Evolutionary conservation across 2,329 filamentous ascomycete genomes (phyloP), one percentile per base, ranked within the genome.

Genomic region (Hymenoscyphus infarciens): DNA sequence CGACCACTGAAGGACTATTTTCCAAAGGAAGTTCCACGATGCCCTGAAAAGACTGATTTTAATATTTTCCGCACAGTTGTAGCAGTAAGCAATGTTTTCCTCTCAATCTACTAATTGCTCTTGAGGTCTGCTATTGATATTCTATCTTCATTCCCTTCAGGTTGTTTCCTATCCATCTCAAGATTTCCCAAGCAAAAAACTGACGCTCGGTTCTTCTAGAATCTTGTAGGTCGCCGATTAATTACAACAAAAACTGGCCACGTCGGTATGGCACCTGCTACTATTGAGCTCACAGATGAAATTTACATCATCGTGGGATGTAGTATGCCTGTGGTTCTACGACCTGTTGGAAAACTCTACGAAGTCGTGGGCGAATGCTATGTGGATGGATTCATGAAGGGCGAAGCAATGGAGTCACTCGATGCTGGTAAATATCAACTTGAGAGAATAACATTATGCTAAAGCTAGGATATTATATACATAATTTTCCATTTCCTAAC

Each of bases 361-460:
- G 22, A 56, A 29, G 53, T 68, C 5, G 33, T 68, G 3, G 65
- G 67, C n/a, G 61, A 63, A 57, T 56, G 62, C 10, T 64, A 60
- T n/a, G 56, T 57, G 22, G 45, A 64, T 45, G 64, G 64, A 2
- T 35, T 60, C 25, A 64, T 65, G 62, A 39, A 64, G n/a, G 61
- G 61, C 4, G 63, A 67, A 52, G 66, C 60, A 3, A 75, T 61
- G 25, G 27, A 22, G 16, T 27, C 13, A 19, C 22, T 58, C 5
- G 38, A 58, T 31, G 25, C 1, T 13, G 56, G 56, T 35, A 31
- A 58, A 45, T 42, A 27, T 42, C 16, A 49, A 29, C n/a, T 42
- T 19, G 35, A 58, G 38, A 45, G 22, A 3, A 58, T 55, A 15
- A 29, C 25, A 29, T 8, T 55, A 55, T 55, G 52, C n/a, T 55